phyloP scores from a whole-genome alignment of 2,329 filamentous ascomycete genomes.

The Mycosphaerella sp. region DNA sequence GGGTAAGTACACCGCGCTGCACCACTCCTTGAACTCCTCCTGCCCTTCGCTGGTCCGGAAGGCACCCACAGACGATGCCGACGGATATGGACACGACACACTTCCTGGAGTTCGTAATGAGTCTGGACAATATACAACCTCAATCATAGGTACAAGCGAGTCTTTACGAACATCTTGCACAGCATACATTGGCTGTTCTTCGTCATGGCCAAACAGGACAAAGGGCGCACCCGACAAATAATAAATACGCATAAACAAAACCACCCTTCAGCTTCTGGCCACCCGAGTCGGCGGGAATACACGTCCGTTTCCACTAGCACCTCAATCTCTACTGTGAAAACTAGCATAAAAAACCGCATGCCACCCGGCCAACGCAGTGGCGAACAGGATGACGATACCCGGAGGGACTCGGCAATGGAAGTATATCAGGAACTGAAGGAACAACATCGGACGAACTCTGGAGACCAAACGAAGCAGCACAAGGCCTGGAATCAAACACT shows the following conservation, averaged over 20 bases:
- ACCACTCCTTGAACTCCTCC: background rate
- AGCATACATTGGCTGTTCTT: slow-evolving; percentile 6
- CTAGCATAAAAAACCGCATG: background rate
- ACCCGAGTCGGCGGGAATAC: no score
- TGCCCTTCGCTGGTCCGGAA: background rate
- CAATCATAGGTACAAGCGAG: background rate
- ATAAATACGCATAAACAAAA: background rate
- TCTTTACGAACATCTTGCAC: slow-evolving; percentile 3
- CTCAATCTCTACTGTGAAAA: background rate
- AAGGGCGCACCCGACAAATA: background rate
- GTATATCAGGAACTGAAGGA: background rate
- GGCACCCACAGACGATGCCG: no score
- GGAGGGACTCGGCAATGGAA: slow-evolving; percentile 3
- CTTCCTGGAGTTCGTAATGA: background rate
- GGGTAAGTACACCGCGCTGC: slow-evolving; percentile 14
- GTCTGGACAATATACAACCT: background rate
- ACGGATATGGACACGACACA: background rate
- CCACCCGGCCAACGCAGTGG: background rate
- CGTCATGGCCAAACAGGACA: slow-evolving; percentile 2
- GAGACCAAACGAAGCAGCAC: background rate
- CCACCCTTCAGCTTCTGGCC: background rate
- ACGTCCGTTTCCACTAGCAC: background rate
- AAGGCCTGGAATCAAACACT: background rate
- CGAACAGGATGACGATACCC: background rate
- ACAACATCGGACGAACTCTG: background rate